A percentile compares a stretch with the other conserved stretches of the same genome.
Conservation (phyloP, 768 basidiomycete species). For the Sistotremastrum niveocremeum region DNA sequence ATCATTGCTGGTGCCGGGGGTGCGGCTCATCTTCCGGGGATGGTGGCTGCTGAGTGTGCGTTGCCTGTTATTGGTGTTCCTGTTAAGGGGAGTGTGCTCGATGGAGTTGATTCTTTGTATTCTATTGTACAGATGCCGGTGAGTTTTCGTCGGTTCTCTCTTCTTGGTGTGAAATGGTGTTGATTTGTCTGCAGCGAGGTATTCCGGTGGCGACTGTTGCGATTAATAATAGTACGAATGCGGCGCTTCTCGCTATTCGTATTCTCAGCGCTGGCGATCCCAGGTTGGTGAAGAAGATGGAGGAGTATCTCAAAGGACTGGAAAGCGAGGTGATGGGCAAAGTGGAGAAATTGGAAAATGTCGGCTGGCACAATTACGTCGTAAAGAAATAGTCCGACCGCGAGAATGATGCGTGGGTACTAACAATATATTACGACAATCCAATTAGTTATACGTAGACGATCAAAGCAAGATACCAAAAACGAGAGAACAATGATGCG, state of each 20-base stretch:
- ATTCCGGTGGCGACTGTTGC: slow-evolving; percentile 97
- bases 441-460: too few relatives aligned
- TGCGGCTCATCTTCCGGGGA: slow-evolving; percentile 93
- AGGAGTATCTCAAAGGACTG: slow-evolving; percentile 51
- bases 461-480: too few relatives aligned
- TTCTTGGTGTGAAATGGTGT: background rate
- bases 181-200: slow-evolving; percentile 48
- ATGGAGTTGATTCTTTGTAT: slow-evolving; percentile 93
- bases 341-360: slow-evolving; percentile 55
- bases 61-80: slow-evolving; percentile 94
- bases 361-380: slow-evolving; percentile 81
- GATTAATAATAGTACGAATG: slow-evolving; percentile 91
- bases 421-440: too few relatives aligned
- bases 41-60: slow-evolving; percentile 92
- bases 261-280: slow-evolving; percentile 76
- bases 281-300: slow-evolving; percentile 48
- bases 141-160: slow-evolving; percentile 23
- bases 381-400: slow-evolving; percentile 17
- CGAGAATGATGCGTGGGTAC: too few relatives aligned
- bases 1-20: slow-evolving; percentile 98
- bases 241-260: slow-evolving; percentile 79
- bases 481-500: too few relatives aligned
- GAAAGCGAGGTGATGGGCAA: slow-evolving; percentile 71
- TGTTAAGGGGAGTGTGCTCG: slow-evolving; percentile 85
- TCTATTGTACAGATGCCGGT: slow-evolving; percentile 99